Evolutionary conservation across 352 stramenopile species (phyloP).

Genomic region (Phytophthora hibernalis): DNA sequence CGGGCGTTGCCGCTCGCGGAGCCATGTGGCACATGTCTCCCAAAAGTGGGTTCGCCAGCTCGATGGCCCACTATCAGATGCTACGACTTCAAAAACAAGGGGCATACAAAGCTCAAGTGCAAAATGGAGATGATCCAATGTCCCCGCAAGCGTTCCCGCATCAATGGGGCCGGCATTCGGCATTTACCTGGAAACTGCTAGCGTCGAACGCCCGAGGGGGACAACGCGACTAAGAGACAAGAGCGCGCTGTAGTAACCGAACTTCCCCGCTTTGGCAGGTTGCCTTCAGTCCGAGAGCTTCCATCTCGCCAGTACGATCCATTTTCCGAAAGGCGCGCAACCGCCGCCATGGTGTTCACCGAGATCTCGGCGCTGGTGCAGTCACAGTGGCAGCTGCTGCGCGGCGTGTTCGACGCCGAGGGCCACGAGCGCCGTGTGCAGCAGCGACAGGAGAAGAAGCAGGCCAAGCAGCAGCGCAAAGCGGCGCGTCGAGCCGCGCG

Average conservation of each 20-base stretch:
- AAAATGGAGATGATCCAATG: conserved; percentile 32
- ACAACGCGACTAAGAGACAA: conserved; percentile 23
- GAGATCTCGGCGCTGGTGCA: conserved; percentile 44
- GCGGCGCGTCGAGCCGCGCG: conserved; percentile 33
- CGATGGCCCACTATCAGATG: conserved; percentile 4
- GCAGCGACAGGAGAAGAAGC: conserved; percentile 40
- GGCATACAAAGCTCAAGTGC: conserved; percentile 11
- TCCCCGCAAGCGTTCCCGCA: conserved; percentile 1
- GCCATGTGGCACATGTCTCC: conserved; percentile 38
- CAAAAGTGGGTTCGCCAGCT: conserved; percentile 27
- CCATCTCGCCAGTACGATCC: conserved; percentile 4
- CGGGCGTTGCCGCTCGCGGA: conserved; percentile 16
- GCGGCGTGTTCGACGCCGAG: conserved; percentile 28
- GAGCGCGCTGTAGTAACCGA: conserved; percentile 12
- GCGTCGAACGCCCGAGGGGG: conserved; percentile 5
- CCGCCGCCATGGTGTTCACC: conserved; percentile 44
- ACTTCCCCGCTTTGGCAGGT: conserved; percentile 20
- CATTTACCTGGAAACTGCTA: conserved; percentile 41
- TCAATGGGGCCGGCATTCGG: conserved; percentile 7
- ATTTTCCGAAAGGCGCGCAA: conserved; percentile 25
- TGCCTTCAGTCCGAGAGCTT: not conserved
- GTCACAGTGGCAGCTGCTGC: conserved; percentile 44
- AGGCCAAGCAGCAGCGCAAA: conserved; percentile 46
- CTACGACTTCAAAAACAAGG: conserved; percentile 25
- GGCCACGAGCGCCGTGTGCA: conserved; percentile 32